phyloP scores from a whole-genome alignment of 202 grass and related monocot species.

The Bolboschoenoplectus hybrid region DNA sequence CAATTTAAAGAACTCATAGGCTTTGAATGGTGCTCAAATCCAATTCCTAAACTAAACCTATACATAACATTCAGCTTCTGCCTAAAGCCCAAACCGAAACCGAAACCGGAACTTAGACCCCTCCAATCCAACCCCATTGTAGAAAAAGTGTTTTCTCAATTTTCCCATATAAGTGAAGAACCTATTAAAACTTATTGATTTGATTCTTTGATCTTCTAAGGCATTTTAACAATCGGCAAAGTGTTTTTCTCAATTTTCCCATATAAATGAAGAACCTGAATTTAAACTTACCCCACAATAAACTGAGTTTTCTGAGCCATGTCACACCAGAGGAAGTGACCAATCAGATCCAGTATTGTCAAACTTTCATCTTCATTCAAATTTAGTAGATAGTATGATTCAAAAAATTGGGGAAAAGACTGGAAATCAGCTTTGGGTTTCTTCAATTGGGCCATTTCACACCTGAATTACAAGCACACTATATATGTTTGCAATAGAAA shows the following conservation, averaged over 20 bases:
- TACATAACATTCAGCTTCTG: neutral
- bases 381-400: conserved; percentile 66
- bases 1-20: conserved; percentile 34
- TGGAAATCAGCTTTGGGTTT: conserved; percentile 82
- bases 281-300: conserved; percentile 44
- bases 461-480: conserved; percentile 59
- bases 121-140: neutral
- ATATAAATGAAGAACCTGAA: conserved; percentile 19
- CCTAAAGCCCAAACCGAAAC: neutral
- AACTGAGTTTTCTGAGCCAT: conserved; percentile 39
- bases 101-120: too few species aligned
- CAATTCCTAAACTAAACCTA: neutral
- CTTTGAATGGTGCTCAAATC: neutral
- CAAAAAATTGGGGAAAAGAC: conserved; percentile 65
- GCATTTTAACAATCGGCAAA: neutral
- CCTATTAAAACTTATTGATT: neutral
- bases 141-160: neutral
- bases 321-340: conserved; percentile 61
- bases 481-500: conserved; percentile 60
- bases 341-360: conserved; percentile 42
- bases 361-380: conserved; percentile 44
- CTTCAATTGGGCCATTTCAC: conserved; percentile 72
- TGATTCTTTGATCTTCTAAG: neutral
- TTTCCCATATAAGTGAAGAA: neutral
- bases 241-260: neutral